Conservation (phyloP, 169 alveolate genomes). For the Plasmodium falciparum region DNA sequence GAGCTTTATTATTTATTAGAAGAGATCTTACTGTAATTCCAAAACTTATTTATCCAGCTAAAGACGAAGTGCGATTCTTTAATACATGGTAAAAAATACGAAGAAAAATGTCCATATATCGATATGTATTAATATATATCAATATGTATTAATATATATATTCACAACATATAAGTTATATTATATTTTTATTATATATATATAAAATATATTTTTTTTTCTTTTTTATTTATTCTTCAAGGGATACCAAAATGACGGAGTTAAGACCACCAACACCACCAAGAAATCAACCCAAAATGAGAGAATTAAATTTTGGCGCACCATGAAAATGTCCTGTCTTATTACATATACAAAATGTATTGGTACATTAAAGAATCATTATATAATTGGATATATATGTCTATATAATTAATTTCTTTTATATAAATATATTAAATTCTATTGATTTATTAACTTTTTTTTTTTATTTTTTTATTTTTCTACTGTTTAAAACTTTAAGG, state of each 20-base stretch:
- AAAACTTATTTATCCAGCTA: conserved; percentile 97
- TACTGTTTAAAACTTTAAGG: background rate
- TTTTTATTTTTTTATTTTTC: conserved; percentile 7
- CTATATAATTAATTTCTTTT: conserved; percentile 11
- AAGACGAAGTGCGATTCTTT: conserved; percentile 81
- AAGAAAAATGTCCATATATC: background rate
- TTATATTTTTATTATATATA: background rate
- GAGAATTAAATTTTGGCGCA: conserved; percentile 83
- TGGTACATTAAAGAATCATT: too few species aligned
- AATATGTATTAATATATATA: background rate
- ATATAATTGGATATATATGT: background rate
- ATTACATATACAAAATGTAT: too few species aligned
- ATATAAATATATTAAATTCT: too few species aligned
- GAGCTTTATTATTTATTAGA: conserved; percentile 97
- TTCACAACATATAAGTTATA: background rate
- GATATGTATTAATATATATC: background rate
- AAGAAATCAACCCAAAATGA: conserved; percentile 83
- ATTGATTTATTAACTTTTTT: background rate
- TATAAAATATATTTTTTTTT: background rate
- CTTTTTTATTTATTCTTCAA: conserved; percentile 30
- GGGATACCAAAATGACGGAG: conserved; percentile 89
- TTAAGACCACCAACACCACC: conserved; percentile 89
- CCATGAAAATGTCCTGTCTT: conserved; percentile 37
- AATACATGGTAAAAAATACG: conserved; percentile 56
- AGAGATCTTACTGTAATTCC: conserved; percentile 98